Base-by-base conservation (phyloP, 495 filamentous ascomycete species). In the Lophiostoma macrostomum region DNA sequence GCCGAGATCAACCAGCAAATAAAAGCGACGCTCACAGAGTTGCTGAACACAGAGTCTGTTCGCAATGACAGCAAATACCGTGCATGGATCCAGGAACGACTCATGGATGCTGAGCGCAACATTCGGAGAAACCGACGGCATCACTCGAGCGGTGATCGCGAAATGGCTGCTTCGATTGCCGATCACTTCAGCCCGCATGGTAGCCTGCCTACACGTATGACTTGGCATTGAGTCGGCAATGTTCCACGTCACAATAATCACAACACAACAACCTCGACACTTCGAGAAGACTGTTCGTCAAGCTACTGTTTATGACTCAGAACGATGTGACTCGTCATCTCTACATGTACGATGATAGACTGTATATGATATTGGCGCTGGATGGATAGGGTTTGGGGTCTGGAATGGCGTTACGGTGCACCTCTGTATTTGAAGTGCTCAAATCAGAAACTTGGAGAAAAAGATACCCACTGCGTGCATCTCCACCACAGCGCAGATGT, bases 21-120 rank as follows among this genome's bases (percentile, higher is more conserved):
- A 66, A 86, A 86, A 68, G 71, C 74, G 13, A 79, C 80, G 10
- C 64, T 86, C 53, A 86, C 82, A 3, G 80, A 82, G 60, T 71
- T 86, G 22, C 74, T 86, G 48, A 85, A 86, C 67, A 83, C 78
- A 64, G 76, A 80, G 23, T 67, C 73, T 18, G 78, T 82, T 10
- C 72, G 76, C 19, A 59, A 60, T 8, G 80, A 85, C 62, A 63
- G 65, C n/a, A 69, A 70, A 19, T 80, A 81, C 63, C 73, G 82
- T 29, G 75, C 69, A 7, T 85, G 81, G 82, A 76, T 85, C 2
- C 81, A 85, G 63, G 71, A 71, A 6, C 70, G 80, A 20, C 67
- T 86, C 22, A 81, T 85, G 76, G 79, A 84, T 60, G 77, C 79
- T 31, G 82, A 86, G 61, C 74, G 70, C 47, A 80, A 85, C 60